phyloP scores from a whole-genome alignment of 345 rosid species.

The Iberis pinnata region DNA sequence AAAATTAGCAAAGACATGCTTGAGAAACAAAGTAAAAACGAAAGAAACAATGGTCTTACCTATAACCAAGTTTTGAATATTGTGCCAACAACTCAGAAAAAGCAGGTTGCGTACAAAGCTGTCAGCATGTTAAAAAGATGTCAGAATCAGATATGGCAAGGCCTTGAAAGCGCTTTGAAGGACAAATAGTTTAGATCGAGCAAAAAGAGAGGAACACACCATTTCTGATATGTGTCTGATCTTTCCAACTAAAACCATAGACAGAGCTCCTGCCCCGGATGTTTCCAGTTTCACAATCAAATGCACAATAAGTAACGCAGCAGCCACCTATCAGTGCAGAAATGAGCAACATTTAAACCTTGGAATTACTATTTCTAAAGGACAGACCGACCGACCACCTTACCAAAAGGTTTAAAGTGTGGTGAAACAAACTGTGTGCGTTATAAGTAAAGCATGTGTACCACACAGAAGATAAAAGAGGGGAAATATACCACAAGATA shows the following conservation, averaged over 20 bases:
- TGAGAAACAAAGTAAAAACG: conserved; percentile 1
- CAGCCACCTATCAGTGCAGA: conserved; percentile 53
- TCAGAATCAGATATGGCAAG: conserved; percentile 18
- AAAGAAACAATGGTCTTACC: conserved; percentile 38
- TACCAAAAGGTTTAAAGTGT: conserved; percentile 2
- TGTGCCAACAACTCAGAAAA: conserved; percentile 66
- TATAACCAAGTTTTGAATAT: conserved; percentile 61
- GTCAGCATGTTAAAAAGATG: conserved; percentile 29
- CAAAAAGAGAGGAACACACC: conserved; percentile 36
- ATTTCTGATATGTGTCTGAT: conserved; percentile 38
- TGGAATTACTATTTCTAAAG: conserved; percentile 8
- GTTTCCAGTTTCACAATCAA: conserved; percentile 55
- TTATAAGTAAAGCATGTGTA: conserved; percentile 8
- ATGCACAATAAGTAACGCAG: conserved; percentile 57
- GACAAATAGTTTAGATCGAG: background rate
- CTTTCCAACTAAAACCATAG: conserved; percentile 56
- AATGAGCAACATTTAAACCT: conserved; percentile 5
- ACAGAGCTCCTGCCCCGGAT: conserved; percentile 58
- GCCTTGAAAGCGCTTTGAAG: background rate
- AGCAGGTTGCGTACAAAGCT: conserved; percentile 68
- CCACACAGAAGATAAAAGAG: background rate
- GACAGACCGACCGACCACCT: conserved; percentile 12
- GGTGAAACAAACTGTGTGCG: background rate
- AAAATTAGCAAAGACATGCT: no score
- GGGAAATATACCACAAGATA: no score